Percentiles rank a stretch among this genome's conserved stretches.
Conservation (phyloP, 305 asterid species). For the Fraxinus albicans region DNA sequence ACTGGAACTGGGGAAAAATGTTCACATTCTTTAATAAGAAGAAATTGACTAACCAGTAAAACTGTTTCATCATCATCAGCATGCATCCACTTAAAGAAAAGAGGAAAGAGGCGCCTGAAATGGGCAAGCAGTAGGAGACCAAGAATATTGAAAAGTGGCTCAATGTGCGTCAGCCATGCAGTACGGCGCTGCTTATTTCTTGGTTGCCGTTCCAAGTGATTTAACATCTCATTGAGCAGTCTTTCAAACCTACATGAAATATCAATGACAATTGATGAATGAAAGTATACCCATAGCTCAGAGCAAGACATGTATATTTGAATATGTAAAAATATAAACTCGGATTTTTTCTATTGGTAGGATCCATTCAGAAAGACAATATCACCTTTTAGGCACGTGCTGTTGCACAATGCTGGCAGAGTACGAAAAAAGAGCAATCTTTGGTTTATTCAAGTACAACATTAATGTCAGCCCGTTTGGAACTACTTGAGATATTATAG, state of each 20-base stretch:
- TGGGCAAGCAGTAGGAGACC: slow-evolving; percentile 81
- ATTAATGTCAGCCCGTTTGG: neutral
- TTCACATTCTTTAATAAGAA: slow-evolving; percentile 14
- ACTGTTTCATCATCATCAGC: slow-evolving; percentile 86
- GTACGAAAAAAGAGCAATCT: neutral
- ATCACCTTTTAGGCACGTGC: neutral
- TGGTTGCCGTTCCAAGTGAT: slow-evolving; percentile 91
- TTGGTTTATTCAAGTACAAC: neutral
- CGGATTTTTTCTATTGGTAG: neutral
- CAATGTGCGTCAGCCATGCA: slow-evolving; percentile 76
- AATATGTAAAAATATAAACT: neutral
- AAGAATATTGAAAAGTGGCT: slow-evolving; percentile 60
- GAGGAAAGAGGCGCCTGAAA: slow-evolving; percentile 82
- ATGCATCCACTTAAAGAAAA: slow-evolving; percentile 92
- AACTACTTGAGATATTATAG: neutral
- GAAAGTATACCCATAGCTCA: neutral
- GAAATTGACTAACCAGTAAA: slow-evolving; percentile 56
- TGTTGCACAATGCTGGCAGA: neutral
- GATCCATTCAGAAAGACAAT: neutral
- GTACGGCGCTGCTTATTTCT: slow-evolving; percentile 76
- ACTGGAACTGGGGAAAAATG: neutral
- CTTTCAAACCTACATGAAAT: slow-evolving; percentile 68
- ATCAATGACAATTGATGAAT: neutral
- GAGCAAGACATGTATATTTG: neutral
- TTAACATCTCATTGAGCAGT: slow-evolving; percentile 79